Percentiles rank a stretch among this genome's conserved stretches.
Conservation (phyloP, 768 basidiomycete species). For the Pleurotus tuber-regium region DNA sequence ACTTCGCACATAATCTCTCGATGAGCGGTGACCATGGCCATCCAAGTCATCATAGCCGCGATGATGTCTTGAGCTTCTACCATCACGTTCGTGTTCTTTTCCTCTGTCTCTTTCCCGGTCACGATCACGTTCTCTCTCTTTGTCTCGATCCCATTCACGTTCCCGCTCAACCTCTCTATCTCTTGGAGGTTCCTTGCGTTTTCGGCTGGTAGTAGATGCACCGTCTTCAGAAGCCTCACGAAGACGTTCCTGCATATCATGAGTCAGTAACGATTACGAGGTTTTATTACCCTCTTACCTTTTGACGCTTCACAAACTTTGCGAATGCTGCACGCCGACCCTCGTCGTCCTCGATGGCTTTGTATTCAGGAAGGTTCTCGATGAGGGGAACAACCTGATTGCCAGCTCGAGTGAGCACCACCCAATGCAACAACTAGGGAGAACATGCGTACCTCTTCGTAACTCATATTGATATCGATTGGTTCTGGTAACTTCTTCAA, state of each 20-base stretch:
- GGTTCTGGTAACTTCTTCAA: constrained; percentile 86
- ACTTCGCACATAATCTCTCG: constrained; percentile 35
- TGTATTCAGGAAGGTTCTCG: constrained; percentile 81
- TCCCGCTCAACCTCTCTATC: constrained; percentile 41
- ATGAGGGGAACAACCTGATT: constrained; percentile 70
- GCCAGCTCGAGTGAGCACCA: constrained; percentile 9
- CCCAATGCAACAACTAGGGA: background rate
- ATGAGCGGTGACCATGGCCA: constrained; percentile 36
- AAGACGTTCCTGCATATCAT: constrained; percentile 61
- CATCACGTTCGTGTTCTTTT: constrained; percentile 33
- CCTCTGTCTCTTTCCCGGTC: constrained; percentile 32
- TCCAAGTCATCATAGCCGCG: constrained; percentile 48
- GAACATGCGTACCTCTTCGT: constrained; percentile 73
- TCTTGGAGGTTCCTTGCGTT: constrained; percentile 70
- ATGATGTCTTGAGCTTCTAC: constrained; percentile 36
- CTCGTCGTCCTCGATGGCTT: constrained; percentile 87
- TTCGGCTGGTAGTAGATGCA: constrained; percentile 76
- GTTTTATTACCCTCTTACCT: constrained; percentile 42
- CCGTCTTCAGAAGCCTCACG: constrained; percentile 81
- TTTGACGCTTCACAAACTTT: constrained; percentile 89
- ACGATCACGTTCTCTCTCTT: constrained; percentile 37
- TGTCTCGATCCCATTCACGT: constrained; percentile 37
- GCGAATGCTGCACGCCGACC: constrained; percentile 75
- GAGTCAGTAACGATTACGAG: background rate
- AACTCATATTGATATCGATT: constrained; percentile 70